These are phyloP conservation scores for Cicer bijugum DNA, from an alignment of 306 rosid species.

Conservation along the genomic window DNA sequence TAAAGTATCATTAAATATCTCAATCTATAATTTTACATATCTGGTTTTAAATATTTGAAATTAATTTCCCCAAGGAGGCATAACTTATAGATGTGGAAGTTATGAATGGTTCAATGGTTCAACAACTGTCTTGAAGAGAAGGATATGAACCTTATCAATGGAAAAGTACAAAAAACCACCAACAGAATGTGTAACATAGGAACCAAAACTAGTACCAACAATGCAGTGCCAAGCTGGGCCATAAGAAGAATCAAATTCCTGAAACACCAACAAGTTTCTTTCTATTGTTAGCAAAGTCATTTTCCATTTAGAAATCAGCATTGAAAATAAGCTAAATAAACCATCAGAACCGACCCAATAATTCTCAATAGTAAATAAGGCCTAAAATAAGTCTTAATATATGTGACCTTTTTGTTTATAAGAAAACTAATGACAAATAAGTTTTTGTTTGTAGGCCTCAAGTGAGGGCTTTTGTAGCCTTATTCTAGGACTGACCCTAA, in stretches of 20 bases:
- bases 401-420: too few species aligned
- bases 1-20: conserved; percentile 31
- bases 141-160: conserved; percentile 86
- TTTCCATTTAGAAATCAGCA: not conserved
- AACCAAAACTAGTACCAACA: conserved; percentile 94
- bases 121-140: conserved; percentile 91
- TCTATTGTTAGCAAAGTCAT: conserved; percentile 29
- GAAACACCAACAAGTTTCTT: conserved; percentile 39
- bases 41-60: conserved; percentile 18
- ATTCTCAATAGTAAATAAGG: too few species aligned
- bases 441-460: too few species aligned
- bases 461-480: too few species aligned
- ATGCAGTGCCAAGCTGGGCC: conserved; percentile 99
- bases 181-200: conserved; percentile 87
- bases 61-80: conserved; percentile 35
- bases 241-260: conserved; percentile 88
- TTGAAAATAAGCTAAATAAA: not conserved
- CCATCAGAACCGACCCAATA: not conserved
- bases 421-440: too few species aligned
- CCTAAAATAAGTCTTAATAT: too few species aligned
- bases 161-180: conserved; percentile 93
- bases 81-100: conserved; percentile 18
- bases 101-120: conserved; percentile 74
- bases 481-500: too few species aligned
- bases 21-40: conserved; percentile 45